phyloP scores from a whole-genome alignment of 2,329 filamentous ascomycete species.

The Lecanicillium sp. region DNA sequence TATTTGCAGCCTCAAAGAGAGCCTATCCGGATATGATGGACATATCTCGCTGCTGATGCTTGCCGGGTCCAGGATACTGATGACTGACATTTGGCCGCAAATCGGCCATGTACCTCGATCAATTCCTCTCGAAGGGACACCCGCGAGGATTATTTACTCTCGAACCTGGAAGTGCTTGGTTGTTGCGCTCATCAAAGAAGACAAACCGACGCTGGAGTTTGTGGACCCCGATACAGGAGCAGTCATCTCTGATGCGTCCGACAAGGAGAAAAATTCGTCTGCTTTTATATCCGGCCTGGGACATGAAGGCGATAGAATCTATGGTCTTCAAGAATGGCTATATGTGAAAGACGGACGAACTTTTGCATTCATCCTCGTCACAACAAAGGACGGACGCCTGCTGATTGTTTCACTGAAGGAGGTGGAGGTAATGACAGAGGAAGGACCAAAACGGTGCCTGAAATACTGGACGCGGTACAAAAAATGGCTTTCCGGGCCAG shows the following conservation, averaged over 20 bases:
- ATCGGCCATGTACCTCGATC: conserved; percentile 43
- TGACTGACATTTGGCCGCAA: conserved; percentile 45
- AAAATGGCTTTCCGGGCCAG: conserved; percentile 37
- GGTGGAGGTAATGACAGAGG: conserved; percentile 14
- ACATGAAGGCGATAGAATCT: conserved; percentile 51
- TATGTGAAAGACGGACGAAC: conserved; percentile 50
- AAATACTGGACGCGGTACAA: conserved; percentile 50
- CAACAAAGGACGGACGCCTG: conserved; percentile 48
- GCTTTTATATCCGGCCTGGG: conserved; percentile 52
- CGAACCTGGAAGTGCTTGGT: conserved; percentile 46
- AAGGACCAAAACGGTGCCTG: conserved; percentile 24
- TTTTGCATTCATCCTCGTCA: conserved; percentile 59
- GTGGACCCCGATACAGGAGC: conserved; percentile 50
- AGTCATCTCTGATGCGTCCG: conserved; percentile 41
- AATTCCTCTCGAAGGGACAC: conserved; percentile 42
- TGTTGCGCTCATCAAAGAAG: conserved; percentile 41
- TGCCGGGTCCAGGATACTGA: conserved; percentile 42
- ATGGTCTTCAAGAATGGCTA: conserved; percentile 58
- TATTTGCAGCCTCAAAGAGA: conserved; percentile 35
- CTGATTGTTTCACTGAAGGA: conserved; percentile 47
- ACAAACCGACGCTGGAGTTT: conserved; percentile 47
- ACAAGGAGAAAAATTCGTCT: conserved; percentile 35
- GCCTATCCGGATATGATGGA: conserved; percentile 32
- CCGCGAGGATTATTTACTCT: conserved; percentile 50
- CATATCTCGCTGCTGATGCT: conserved; percentile 44